Percentiles rank a stretch among this genome's conserved stretches.
Evolutionary conservation across 2,329 filamentous ascomycete genomes (phyloP).

Genomic region (Trichoderma citrinoviride): DNA sequence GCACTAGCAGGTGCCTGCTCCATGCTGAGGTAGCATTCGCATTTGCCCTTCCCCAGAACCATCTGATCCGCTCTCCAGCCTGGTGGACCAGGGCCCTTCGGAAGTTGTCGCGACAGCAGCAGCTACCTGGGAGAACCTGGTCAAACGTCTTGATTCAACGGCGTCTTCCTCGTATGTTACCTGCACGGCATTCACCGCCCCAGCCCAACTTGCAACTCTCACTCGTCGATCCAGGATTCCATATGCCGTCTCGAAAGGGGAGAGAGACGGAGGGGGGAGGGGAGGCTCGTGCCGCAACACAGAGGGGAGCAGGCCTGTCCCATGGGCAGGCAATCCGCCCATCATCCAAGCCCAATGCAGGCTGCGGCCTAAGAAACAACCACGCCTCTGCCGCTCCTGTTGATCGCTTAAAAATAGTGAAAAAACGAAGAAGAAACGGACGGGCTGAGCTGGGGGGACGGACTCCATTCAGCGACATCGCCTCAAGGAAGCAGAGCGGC

Average conservation of each 20-base stretch:
- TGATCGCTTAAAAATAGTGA: slow-evolving; percentile 11
- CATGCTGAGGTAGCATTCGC: no score
- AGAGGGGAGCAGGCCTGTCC: no score
- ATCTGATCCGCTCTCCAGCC: no score
- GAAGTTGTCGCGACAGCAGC: not conserved
- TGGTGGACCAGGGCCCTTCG: not conserved
- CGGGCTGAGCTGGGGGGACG: not conserved
- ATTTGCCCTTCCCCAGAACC: not conserved
- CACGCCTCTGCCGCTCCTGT: not conserved
- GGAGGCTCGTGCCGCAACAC: no score
- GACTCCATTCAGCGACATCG: no score
- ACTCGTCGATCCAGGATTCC: no score
- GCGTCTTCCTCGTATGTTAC: not conserved
- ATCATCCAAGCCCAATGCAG: not conserved
- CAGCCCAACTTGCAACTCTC: not conserved
- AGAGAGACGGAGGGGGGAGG: no score
- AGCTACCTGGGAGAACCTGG: not conserved
- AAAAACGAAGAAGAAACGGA: no score
- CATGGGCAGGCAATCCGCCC: no score
- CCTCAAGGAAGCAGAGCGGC: not conserved
- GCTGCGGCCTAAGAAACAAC: not conserved
- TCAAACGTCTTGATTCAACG: not conserved
- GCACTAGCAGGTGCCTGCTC: no score
- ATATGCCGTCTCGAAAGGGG: no score
- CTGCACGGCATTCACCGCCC: not conserved